Evolutionary conservation across 768 basidiomycete species (phyloP), one percentile per base, ranked within the genome.

Genomic region (Pleurotus platypus): DNA sequence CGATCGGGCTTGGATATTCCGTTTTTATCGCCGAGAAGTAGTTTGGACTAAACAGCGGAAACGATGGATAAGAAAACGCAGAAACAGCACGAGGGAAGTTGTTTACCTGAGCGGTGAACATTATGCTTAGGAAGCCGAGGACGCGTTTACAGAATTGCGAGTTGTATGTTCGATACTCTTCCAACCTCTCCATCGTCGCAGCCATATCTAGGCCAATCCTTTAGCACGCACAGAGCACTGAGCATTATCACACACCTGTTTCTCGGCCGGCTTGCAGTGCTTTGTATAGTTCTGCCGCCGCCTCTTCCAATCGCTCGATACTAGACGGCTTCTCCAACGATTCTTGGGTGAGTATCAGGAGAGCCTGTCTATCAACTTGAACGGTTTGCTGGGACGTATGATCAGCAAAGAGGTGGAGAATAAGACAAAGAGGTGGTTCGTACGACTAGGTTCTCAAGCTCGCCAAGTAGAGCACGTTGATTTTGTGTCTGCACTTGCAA

Each of bases 401-500:
- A 20, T 65, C 46, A 50, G 38, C 5, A 55, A 37, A 50, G 45
- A 16, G 9, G 24, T 35, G 2, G 30, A 9, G 4, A 11, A 35
- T 35, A 11, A 35, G 30, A 3, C 30, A 11, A 11, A 1, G 9
- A 18, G 20, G 40, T 20, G 61, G 13, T 15, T 61, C 81, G 55
- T 62, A 91, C 95, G 64, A 98, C 74, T 20, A 99, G 77, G 64
- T 92, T 91, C 69, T 95, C 87, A 9, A 99, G 73, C 68, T 98
- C 97, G 30, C 75, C 78, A 42, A 98, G 72, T 7, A 99, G 77
- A 13, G 87, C 85, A 20, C 87, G 82, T 69, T 98, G 96, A 64
- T 98, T 99, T 66, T 96, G 93, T 7, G 89, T 98, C 66, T 98
- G 96, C 3, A 98, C 94, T 71, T 99, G 97, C 37, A 99, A 76